Base-by-base conservation (phyloP, 495 filamentous ascomycete species). In the Barbatosphaeria neglecta region DNA sequence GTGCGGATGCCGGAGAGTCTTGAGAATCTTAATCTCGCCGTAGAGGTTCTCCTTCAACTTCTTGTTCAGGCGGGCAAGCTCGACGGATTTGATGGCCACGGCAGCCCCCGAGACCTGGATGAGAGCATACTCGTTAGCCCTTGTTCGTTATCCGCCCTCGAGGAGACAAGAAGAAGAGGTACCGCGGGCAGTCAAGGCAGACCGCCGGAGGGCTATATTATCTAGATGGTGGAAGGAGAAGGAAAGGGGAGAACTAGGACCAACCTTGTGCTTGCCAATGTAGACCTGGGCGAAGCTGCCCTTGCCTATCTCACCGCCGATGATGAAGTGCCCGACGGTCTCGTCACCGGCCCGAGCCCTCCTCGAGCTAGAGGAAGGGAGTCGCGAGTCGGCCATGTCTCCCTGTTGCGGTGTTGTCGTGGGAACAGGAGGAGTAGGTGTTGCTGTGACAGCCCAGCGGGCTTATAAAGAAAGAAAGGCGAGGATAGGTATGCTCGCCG, bases 231-330 rank as follows among this genome's bases (percentile, higher is more conserved):
- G 11, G 17, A 19, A 20, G 16, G 9, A n/a, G n/a, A 37, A 38
- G 41, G 20, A n/a, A 17, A 11, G 22, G 16, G 22, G 1, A 7
- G 11, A 37, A 24, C 28, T 19, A 28, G 41, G 27, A 17, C 84
- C 69, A 69, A 93, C 89, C 65, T 81, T 82, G 61, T 92, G 86
- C 37, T 80, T 78, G 54, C 86, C 90, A 61, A 82, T 78, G 61
- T 88, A 96, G 50, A 96, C 90, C 45, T 86, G 87, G 48, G 90
- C 90, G 71, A 96, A 96, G 75, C 90, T 96, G 33, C 90, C 90
- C 69, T 86, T 87, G 43, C 90, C 90, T 55, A 96, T 94, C 67
- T 95, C 83, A 45, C 84, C 80, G 50, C 85, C 73, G 55, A 87
- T 76, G 49, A 73, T 74, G 59, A 90, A 96, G 47, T 75, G 73